Evolutionary conservation across 1,284 basidiomycete species (phyloP), one percentile per base, ranked within the genome.

Genomic region (Sporisorium exsertum): DNA sequence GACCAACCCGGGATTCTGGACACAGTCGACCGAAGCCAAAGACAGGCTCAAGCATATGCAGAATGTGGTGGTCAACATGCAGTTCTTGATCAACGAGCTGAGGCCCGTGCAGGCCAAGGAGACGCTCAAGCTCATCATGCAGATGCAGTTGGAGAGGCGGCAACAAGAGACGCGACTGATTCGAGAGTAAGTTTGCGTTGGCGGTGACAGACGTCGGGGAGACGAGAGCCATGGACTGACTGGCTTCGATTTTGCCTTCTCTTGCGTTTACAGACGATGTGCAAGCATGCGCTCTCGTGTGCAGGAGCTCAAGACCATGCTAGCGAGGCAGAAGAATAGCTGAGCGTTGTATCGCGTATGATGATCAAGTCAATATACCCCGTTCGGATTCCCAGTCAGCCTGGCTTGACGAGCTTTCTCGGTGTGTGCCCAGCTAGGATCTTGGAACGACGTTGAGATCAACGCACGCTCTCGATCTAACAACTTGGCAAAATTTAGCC

Each of bases 21-120:
- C 67, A 4, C 69, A 76, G 49, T 68, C 65, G 1, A 78, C 73
- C n/a, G 73, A 67, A 27, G 70, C 80, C 9, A 73, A 79, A 43
- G 83, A 84, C 42, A 59, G 75, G 24, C 58, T 80, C 10, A 75
- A 79, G 33, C 79, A 83, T 37, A 78, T 84, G 55, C 78, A 84
- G 58, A 81, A 75, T 24, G 68, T 79, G 18, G 81, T 81, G 46
- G 77, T 84, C 66, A 84, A 84, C 47, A 81, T 84, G 65, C 82
- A 82, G 58, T 81, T 79, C 60, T 37, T 82, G 20, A 62, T 83
- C 69, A 84, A 84, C 74, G 73, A 81, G 67, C 63, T 81, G 45
- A 62, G 83, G 27, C 82, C 83, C 16, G 64, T 78, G n/a, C 81
- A 84, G 54, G 77, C 80, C 2, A 75, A 73, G 27, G 80, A 80